Evolutionary conservation across 108 stramenopile species (phyloP).

Genomic region (Schizochytrium sp.): DNA sequence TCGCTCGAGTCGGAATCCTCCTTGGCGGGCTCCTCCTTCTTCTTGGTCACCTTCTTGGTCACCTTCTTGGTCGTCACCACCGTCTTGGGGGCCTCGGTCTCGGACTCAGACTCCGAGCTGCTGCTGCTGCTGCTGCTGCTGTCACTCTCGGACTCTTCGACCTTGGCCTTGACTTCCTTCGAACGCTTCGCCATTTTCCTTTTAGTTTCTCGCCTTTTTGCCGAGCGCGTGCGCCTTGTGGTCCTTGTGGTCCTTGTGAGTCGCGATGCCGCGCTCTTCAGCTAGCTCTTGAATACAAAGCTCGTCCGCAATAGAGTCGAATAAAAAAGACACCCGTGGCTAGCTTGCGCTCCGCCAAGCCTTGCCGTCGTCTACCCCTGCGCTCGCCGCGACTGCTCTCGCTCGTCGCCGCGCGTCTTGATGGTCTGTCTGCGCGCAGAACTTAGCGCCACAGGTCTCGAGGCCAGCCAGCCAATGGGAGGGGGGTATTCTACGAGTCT

Average conservation of each 20-base stretch:
- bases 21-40: conserved; percentile 18
- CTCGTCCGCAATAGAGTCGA: no score
- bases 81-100: conserved; percentile 19
- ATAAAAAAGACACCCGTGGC: no score
- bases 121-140: conserved; percentile 22
- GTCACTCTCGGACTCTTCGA: background rate
- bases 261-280: no score
- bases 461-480: background rate
- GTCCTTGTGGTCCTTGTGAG: no score
- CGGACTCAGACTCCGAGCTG: conserved; percentile 32
- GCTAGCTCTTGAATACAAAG: no score
- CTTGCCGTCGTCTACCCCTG: no score
- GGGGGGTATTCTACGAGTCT: background rate
- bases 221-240: no score
- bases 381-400: no score
- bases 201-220: no score
- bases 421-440: no score
- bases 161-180: background rate
- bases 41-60: conserved; percentile 21
- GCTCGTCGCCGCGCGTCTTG: no score
- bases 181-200: background rate
- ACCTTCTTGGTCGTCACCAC: background rate
- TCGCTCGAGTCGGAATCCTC: background rate
- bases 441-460: background rate
- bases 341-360: no score